These are phyloP conservation scores for Solanum chacoense DNA, from an alignment of 305 asterid genomes.

Conservation along the genomic window DNA sequence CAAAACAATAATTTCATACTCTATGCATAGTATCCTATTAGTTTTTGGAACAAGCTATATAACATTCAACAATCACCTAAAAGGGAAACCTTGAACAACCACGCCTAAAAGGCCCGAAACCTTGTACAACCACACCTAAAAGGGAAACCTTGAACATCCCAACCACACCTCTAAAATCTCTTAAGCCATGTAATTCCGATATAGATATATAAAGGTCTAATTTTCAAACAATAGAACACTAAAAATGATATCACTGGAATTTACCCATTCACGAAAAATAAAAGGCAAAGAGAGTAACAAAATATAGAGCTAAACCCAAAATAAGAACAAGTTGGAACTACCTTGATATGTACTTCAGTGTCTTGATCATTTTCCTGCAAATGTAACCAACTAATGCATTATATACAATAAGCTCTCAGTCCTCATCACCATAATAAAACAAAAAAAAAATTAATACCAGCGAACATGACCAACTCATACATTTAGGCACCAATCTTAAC, in stretches of 20 bases:
- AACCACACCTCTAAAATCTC: not conserved
- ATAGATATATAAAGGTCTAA: not conserved
- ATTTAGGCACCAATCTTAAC: not conserved
- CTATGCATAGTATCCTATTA: no score
- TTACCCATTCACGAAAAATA: not conserved
- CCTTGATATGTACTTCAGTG: not conserved
- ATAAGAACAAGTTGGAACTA: not conserved
- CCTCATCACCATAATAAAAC: not conserved
- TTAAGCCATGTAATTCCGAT: not conserved
- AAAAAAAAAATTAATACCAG: not conserved
- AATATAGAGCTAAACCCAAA: not conserved
- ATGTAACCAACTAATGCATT: not conserved
- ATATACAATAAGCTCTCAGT: not conserved
- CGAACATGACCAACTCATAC: not conserved
- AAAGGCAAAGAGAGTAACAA: not conserved
- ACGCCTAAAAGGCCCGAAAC: no score
- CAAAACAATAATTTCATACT: no score
- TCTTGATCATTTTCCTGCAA: not conserved
- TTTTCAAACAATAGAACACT: not conserved
- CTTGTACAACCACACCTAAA: no score
- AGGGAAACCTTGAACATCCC: no score
- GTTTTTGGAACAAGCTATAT: no score
- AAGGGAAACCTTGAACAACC: no score
- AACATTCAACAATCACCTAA: no score
- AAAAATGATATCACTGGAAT: not conserved